Conservation (phyloP, 2,329 filamentous ascomycete species). For the Dactylella cylindrospora region DNA sequence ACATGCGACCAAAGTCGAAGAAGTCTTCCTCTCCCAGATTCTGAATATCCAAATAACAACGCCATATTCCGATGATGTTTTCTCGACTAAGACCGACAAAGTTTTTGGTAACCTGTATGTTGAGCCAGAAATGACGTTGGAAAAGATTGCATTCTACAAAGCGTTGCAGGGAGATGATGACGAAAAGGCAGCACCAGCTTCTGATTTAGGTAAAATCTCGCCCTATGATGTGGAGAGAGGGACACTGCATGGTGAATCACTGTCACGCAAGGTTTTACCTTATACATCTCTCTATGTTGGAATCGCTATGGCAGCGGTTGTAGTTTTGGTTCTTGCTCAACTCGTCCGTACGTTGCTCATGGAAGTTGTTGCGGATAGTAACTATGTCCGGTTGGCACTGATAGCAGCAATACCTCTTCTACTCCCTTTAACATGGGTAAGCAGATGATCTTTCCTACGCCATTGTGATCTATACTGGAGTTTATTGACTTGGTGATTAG, state of each 20-base stretch:
- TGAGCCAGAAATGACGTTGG: constrained; percentile 19
- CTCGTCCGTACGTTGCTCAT: constrained; percentile 16
- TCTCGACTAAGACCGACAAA: constrained; percentile 1
- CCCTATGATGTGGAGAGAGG: constrained; percentile 26
- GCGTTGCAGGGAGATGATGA: constrained; percentile 7
- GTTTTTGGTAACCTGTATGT: constrained; percentile 25
- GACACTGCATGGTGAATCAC: constrained; percentile 17
- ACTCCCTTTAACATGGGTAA: constrained; percentile 29
- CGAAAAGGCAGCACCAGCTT: neutral
- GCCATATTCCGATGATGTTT: neutral
- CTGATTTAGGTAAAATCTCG: neutral
- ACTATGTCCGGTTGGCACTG: constrained; percentile 17
- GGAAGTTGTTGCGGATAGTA: constrained; percentile 15
- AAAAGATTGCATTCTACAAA: constrained; percentile 30
- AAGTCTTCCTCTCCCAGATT: constrained; percentile 39
- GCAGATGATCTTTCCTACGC: neutral
- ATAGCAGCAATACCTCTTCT: constrained; percentile 16
- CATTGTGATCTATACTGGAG: neutral
- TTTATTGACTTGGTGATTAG: constrained; percentile 1
- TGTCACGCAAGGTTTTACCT: constrained; percentile 9
- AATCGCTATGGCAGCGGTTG: constrained; percentile 24
- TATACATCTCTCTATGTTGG: constrained; percentile 26
- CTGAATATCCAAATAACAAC: constrained; percentile 24
- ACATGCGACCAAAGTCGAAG: constrained; percentile 50
- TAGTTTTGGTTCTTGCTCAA: constrained; percentile 22